Evolutionary conservation across 176 grass and related monocot species (phyloP).

Genomic region (Chloris gayana): DNA sequence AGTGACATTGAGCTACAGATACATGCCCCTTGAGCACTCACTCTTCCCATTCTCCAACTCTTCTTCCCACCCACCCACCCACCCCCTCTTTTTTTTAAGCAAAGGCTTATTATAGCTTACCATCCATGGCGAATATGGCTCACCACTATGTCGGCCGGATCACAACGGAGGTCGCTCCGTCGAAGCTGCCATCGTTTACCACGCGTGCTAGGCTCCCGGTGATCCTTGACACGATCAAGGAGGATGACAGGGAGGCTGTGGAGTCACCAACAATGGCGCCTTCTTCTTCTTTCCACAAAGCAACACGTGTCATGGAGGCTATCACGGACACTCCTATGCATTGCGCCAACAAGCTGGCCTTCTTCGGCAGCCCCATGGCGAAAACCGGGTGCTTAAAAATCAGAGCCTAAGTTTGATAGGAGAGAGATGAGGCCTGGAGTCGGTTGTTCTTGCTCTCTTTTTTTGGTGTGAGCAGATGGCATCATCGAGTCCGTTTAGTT

Average conservation of each 20-base stretch:
- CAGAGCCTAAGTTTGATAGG: slow-evolving; percentile 35
- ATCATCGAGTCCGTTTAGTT: neutral
- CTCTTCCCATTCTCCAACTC: neutral
- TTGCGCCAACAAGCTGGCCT: neutral
- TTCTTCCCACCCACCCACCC: neutral
- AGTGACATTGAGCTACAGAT: neutral
- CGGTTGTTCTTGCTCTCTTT: slow-evolving; percentile 29
- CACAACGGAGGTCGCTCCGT: slow-evolving; percentile 47
- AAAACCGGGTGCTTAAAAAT: slow-evolving; percentile 17
- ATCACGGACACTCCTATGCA: neutral
- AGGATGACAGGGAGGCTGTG: slow-evolving; percentile 43
- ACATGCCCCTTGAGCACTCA: slow-evolving; percentile 22
- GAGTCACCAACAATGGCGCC: neutral
- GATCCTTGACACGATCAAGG: slow-evolving; percentile 40
- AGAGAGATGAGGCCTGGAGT: neutral
- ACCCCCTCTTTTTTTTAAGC: neutral
- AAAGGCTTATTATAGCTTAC: neutral
- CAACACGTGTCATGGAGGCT: neutral
- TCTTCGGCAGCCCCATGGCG: neutral
- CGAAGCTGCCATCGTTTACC: slow-evolving; percentile 15
- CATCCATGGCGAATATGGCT: slow-evolving; percentile 8
- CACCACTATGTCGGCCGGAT: slow-evolving; percentile 8
- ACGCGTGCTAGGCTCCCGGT: slow-evolving; percentile 13
- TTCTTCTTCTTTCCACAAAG: neutral
- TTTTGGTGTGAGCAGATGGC: slow-evolving; percentile 42